Evolutionary conservation across 371 early-diverging fungal species (phyloP).

Genomic region (Haplosporangium sp.): DNA sequence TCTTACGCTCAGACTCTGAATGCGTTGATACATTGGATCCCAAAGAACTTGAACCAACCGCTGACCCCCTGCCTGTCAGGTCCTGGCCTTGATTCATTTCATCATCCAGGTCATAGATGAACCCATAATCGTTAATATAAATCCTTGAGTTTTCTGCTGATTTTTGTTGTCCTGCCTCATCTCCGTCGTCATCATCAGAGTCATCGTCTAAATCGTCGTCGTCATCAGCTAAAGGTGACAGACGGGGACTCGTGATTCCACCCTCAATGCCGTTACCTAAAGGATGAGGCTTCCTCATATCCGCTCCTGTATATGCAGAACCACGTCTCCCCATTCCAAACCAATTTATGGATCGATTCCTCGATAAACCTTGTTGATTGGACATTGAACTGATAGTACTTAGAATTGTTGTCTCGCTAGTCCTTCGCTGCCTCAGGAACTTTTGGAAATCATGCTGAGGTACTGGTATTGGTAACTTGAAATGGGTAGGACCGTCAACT

Average conservation of each 20-base stretch:
- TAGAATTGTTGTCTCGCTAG: conserved; percentile 22
- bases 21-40: conserved; percentile 23
- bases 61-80: conserved; percentile 43
- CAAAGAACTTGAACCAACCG: conserved; percentile 20
- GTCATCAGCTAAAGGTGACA: conserved; percentile 11
- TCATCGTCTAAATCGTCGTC: conserved; percentile 26
- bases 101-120: conserved; percentile 60
- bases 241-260: conserved; percentile 19
- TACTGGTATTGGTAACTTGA: not conserved
- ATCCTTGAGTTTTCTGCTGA: conserved; percentile 23
- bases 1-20: conserved; percentile 24
- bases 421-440: conserved; percentile 15
- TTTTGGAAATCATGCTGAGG: conserved; percentile 1
- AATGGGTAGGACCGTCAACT: not conserved
- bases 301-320: conserved; percentile 17
- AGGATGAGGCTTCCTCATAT: conserved; percentile 38
- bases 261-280: conserved; percentile 46
- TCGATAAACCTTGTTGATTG: conserved; percentile 3
- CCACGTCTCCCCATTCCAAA: conserved; percentile 28
- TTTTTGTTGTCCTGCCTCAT: conserved; percentile 19
- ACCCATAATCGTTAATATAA: conserved; percentile 61
- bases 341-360: conserved; percentile 30
- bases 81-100: conserved; percentile 53
- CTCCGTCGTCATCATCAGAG: conserved; percentile 20
- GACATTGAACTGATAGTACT: conserved; percentile 8